These are phyloP conservation scores for Quercus bicolor DNA, from an alignment of 306 rosid species.

Conservation along the genomic window DNA sequence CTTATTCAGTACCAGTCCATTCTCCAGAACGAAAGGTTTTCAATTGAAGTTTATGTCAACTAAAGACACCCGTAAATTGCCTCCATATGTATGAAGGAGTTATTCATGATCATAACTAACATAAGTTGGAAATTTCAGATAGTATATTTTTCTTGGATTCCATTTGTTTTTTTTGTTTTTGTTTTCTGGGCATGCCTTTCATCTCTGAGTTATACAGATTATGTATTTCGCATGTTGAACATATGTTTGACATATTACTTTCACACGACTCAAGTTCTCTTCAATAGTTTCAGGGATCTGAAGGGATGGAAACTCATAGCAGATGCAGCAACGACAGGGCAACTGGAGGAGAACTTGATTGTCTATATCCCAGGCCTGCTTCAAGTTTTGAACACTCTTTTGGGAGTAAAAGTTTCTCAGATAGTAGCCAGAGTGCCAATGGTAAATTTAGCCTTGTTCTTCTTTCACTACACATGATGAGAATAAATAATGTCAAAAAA, in stretches of 20 bases:
- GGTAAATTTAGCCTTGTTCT: slow-evolving; percentile 43
- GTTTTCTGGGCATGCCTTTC: neutral
- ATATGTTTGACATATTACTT: neutral
- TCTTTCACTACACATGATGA: slow-evolving; percentile 12
- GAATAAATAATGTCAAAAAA: neutral
- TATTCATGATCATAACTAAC: neutral
- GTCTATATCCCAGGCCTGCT: slow-evolving; percentile 19
- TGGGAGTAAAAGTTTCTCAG: slow-evolving; percentile 44
- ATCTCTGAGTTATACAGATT: neutral
- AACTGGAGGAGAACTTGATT: slow-evolving; percentile 32
- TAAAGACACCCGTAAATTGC: neutral
- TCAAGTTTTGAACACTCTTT: slow-evolving; percentile 31
- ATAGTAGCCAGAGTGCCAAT: slow-evolving; percentile 44
- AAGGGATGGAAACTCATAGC: slow-evolving; percentile 43
- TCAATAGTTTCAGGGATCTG: slow-evolving; percentile 53
- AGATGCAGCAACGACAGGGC: slow-evolving; percentile 41
- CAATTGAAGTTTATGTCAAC: neutral
- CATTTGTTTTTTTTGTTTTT: neutral
- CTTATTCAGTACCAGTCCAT: neutral
- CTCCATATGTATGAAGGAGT: neutral
- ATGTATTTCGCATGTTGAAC: neutral
- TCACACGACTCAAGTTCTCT: slow-evolving; percentile 13
- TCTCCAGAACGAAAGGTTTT: neutral
- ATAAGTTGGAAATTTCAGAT: neutral
- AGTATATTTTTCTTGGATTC: neutral